Base-by-base conservation (phyloP, 176 grass and related monocot genomes). In the Rhynchospora tenuis region DNA sequence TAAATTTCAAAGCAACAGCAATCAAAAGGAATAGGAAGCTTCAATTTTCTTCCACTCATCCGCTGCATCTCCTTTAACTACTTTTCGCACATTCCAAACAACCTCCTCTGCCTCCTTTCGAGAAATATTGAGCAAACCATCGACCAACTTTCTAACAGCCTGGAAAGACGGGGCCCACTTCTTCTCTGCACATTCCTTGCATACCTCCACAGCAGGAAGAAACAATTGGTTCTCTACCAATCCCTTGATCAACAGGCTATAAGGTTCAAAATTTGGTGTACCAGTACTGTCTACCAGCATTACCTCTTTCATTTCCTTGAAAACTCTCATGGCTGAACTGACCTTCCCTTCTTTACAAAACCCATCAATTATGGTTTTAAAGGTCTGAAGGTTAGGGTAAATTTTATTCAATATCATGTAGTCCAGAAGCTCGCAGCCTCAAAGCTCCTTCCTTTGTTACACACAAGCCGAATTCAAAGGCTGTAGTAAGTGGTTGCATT, bases 1-100 rank as follows among this genome's bases (percentile, higher is more conserved):
- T n/a, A n/a, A 38, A 13, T 33, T 33, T 31, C 13, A 66, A 66
- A 38, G 6, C 27, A 66, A 66, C 27, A 24, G 33, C 15, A 83
- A 83, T 74, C 56, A 71, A 15, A 77, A 71, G 0, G 85, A 26
- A 63, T 92, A 88, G 20, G 67, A 56, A 84, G 88, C 63, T 86
- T 94, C 92, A n/a, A 90, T 76, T 81, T 97, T 94, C 48, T 81
- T 84, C 94, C 94, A 97, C 69, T 90, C 92, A 70, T 90, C 64
- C 6, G 60, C 84, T 78, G 86, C 85, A 60, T 90, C 82, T 6
- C 86, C 92, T 81, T 84, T 90, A 3, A 89, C 77, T 16, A 10
- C 80, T 61, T 90, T 97, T 59, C 85, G 81, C 90, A 97, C 89
- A 1, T 52, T 64, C 27, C 81, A 17, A 10, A 80, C 6, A 0